phyloP scores from a whole-genome alignment of 208 protist species.

The Leishmania amazonensis region DNA sequence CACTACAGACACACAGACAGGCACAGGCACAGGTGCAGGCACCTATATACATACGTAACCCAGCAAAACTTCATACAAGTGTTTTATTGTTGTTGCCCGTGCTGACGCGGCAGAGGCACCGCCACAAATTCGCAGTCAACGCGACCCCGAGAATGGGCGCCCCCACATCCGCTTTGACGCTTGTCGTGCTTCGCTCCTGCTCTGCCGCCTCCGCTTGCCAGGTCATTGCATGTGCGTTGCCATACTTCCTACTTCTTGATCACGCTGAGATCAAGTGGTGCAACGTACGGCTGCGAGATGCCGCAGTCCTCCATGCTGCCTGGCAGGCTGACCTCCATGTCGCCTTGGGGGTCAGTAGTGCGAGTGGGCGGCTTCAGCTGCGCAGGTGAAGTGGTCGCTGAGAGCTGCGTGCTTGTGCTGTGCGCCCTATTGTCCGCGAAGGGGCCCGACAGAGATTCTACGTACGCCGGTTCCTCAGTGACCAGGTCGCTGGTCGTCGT shows the following conservation, averaged over 20 bases:
- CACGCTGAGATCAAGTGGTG: conserved; percentile 35
- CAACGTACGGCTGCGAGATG: conserved; percentile 26
- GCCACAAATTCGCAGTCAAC: not conserved
- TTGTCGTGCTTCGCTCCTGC: not conserved
- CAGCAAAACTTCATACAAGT: conserved; percentile 2
- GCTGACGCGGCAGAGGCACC: not conserved
- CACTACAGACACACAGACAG: not conserved
- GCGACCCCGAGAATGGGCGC: not conserved
- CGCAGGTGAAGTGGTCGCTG: not conserved
- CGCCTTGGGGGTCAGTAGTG: not conserved
- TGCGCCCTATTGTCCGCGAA: not conserved
- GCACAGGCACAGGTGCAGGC: not conserved
- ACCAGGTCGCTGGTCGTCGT: not conserved
- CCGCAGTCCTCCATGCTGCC: not conserved
- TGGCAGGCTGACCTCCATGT: not conserved
- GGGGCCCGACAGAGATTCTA: not conserved
- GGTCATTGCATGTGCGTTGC: not conserved
- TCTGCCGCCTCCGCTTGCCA: not conserved
- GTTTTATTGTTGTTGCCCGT: not conserved
- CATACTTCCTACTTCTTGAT: conserved; percentile 37
- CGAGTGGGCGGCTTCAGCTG: not conserved
- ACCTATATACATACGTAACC: not conserved
- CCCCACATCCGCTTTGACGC: not conserved
- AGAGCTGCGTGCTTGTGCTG: not conserved
- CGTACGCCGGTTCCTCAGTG: conserved; percentile 1